Evolutionary conservation across 257 asterid species (phyloP), one percentile per base, ranked within the genome.

Genomic region (Solanum etuberosum): DNA sequence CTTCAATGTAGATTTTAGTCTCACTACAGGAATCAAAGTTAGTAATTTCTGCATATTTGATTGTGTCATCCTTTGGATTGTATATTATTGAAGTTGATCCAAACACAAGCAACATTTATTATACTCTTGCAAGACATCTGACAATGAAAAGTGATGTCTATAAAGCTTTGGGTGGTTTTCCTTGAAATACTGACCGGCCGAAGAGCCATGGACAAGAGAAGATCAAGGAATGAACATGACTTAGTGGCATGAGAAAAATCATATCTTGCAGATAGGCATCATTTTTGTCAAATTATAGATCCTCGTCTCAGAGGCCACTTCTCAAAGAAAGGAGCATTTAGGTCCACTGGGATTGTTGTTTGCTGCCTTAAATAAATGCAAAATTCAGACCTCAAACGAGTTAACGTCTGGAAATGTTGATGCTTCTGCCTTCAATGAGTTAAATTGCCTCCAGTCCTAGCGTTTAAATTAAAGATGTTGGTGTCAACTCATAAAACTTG

Each of bases 91-190:
- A 61, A 10, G 65, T 82, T 4, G 80, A 46, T 43, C 91, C 90
- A 80, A 87, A 87, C 38, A 86, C 82, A 87, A 93, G 81, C 86
- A 94, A 32, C 92, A 7, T 63, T n/a, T 31, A 70, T 31, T 31
- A 70, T 70, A 31, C 48, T 61, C 83, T 38, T 86, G 83, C 91
- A 95, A 98, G 98, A 6, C 97, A 94, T 89, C 87, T 95, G 85
- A 92, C 98, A 23, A 92, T 98, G 7, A 94, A 92, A 92, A 95
- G 98, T 27, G 98, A 95, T 16, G 98, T 95, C 80, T 93, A 95
- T 85, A 93, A 98, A 32, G 81, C 94, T 95, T 35, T 98, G 98
- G 20, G 97, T 95, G 38, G 98, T 95, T 83, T 51, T 95, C 86
- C 96, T 94, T 5, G 98, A 95, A 87, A 76, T 94, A 86, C 54